Conservation (phyloP, 768 basidiomycete genomes). For the Russula sp. region DNA sequence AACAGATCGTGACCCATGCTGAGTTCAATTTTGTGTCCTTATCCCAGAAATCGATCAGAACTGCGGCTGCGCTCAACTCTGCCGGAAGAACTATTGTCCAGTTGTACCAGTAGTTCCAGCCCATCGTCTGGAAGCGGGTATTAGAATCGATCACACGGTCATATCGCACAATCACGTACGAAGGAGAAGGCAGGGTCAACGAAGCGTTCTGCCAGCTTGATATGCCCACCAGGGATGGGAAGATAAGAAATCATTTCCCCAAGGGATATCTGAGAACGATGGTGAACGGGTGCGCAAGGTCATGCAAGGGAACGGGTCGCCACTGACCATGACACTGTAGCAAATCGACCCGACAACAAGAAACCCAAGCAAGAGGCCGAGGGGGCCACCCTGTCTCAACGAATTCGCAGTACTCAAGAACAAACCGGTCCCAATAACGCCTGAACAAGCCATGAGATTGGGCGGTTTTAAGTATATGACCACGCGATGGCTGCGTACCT, state of each 20-base stretch:
- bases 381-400: constrained; percentile 53
- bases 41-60: constrained; percentile 73
- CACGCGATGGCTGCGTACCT: constrained; percentile 19
- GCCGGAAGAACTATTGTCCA: constrained; percentile 65
- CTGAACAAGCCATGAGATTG: neutral
- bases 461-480: neutral
- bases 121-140: constrained; percentile 28
- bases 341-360: constrained; percentile 57
- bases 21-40: constrained; percentile 49
- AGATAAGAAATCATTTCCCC: constrained; percentile 74
- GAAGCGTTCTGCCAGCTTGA: constrained; percentile 75
- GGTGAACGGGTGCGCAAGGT: neutral
- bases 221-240: constrained; percentile 74
- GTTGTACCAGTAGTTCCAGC: constrained; percentile 51
- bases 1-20: constrained; percentile 71
- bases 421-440: constrained; percentile 37
- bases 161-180: neutral
- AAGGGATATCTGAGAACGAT: constrained; percentile 45
- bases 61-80: constrained; percentile 65
- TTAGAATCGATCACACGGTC: neutral
- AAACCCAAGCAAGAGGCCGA: constrained; percentile 73
- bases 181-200: constrained; percentile 69
- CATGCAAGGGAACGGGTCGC: no score
- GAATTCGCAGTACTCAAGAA: constrained; percentile 41
- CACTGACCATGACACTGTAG: constrained; percentile 59